These are phyloP conservation scores for Calocybe cyanea DNA, from an alignment of 768 basidiomycete genomes.

Conservation along the genomic window DNA sequence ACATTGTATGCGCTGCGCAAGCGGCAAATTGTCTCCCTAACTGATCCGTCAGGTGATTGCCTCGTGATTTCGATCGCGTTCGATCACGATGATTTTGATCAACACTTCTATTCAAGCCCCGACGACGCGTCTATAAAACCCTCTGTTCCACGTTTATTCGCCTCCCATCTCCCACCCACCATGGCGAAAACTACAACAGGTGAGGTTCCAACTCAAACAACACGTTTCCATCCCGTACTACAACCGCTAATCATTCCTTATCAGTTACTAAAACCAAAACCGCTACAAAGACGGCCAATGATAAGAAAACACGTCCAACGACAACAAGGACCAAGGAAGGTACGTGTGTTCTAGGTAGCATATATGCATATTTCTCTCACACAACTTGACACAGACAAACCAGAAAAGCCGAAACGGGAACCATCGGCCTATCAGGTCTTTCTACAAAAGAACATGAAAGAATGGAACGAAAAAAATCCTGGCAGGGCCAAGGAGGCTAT, in stretches of 20 bases:
- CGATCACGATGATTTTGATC: too few relatives aligned
- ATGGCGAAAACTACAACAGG: neutral
- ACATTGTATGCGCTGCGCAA: too few relatives aligned
- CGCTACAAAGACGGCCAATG: constrained; percentile 51
- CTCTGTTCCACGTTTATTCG: constrained; percentile 5
- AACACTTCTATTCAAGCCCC: constrained; percentile 10
- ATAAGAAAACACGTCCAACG: constrained; percentile 28
- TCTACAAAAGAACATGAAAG: constrained; percentile 52
- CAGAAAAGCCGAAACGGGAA: constrained; percentile 52
- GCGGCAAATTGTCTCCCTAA: too few relatives aligned
- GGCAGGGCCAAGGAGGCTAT: constrained; percentile 53
- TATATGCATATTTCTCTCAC: neutral
- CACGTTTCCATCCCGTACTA: neutral
- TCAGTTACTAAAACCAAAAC: constrained; percentile 51
- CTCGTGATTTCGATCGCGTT: neutral
- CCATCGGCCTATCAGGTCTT: constrained; percentile 58
- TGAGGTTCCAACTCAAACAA: neutral
- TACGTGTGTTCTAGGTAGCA: constrained; percentile 11
- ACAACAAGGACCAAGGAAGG: constrained; percentile 28
- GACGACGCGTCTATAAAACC: constrained; percentile 18
- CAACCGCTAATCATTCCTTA: neutral
- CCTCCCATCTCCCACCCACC: neutral
- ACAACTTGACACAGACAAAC: constrained; percentile 24
- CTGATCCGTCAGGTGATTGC: neutral
- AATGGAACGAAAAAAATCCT: constrained; percentile 53